Evolutionary conservation across 2,329 filamentous ascomycete genomes (phyloP).

Genomic region (Talaromyces sp.): DNA sequence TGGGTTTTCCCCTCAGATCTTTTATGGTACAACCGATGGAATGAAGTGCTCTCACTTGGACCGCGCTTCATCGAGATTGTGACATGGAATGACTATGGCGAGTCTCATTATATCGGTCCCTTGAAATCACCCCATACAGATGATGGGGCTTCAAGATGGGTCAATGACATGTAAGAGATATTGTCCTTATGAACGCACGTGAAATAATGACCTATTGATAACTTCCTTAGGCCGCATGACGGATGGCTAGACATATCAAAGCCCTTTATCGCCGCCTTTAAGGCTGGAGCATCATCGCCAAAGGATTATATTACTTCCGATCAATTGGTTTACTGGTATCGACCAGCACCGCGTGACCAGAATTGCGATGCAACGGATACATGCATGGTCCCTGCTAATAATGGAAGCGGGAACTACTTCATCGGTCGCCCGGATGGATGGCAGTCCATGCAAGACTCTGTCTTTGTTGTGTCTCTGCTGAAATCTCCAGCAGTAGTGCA

Average conservation of each 20-base stretch:
- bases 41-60: slow-evolving; percentile 53
- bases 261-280: slow-evolving; percentile 58
- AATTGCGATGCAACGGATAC: slow-evolving; percentile 58
- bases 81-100: slow-evolving; percentile 65
- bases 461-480: slow-evolving; percentile 57
- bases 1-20: slow-evolving; percentile 65
- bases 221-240: slow-evolving; percentile 48
- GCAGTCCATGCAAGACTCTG: slow-evolving; percentile 53
- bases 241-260: slow-evolving; percentile 58
- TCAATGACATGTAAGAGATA: slow-evolving; percentile 50
- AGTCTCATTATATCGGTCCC: slow-evolving; percentile 62
- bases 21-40: slow-evolving; percentile 64
- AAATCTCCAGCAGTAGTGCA: slow-evolving; percentile 49
- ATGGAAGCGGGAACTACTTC: slow-evolving; percentile 56
- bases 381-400: slow-evolving; percentile 50
- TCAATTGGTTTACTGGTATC: slow-evolving; percentile 60
- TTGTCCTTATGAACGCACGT: background rate
- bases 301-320: slow-evolving; percentile 50
- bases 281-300: slow-evolving; percentile 45
- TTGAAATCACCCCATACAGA: slow-evolving; percentile 45
- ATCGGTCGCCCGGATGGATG: slow-evolving; percentile 55
- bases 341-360: slow-evolving; percentile 51
- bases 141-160: slow-evolving; percentile 51
- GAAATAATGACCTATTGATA: background rate
- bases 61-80: slow-evolving; percentile 60